Evolutionary conservation across 306 rosid species (phyloP).

Genomic region (Quercus variabilis): DNA sequence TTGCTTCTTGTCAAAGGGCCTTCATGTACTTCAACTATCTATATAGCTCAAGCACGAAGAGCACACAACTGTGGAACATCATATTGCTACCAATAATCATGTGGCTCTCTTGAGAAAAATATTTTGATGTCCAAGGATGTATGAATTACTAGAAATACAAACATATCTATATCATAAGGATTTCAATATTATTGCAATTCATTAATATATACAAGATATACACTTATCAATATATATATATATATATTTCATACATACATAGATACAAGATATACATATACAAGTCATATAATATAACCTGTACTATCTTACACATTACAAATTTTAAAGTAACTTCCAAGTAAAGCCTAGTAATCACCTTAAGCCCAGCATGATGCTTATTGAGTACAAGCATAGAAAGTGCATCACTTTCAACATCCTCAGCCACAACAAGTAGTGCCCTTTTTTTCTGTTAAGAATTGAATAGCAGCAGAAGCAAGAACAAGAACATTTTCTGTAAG

Average conservation of each 20-base stretch:
- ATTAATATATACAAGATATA: not conserved
- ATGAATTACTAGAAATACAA: not conserved
- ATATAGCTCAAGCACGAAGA: not conserved
- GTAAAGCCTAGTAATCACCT: constrained; percentile 47
- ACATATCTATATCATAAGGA: not conserved
- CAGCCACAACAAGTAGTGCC: constrained; percentile 88
- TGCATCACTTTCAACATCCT: constrained; percentile 91
- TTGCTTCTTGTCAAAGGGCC: not conserved
- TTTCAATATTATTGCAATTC: not conserved
- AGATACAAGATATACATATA: too few species aligned
- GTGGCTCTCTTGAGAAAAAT: not conserved
- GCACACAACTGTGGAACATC: not conserved
- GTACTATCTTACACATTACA: not conserved
- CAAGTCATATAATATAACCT: too few species aligned
- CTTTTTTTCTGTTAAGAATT: constrained; percentile 57
- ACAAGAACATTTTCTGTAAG: constrained; percentile 15
- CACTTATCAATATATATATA: too few species aligned
- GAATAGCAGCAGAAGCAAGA: constrained; percentile 9
- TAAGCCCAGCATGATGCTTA: constrained; percentile 89
- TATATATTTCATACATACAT: too few species aligned
- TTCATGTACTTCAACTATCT: not conserved
- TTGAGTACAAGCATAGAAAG: constrained; percentile 91
- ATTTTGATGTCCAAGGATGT: not conserved
- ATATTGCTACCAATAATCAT: not conserved
- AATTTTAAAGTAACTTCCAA: not conserved